Conservation (phyloP, 371 early-diverging fungal species). For the Rhizopus stolonifer region DNA sequence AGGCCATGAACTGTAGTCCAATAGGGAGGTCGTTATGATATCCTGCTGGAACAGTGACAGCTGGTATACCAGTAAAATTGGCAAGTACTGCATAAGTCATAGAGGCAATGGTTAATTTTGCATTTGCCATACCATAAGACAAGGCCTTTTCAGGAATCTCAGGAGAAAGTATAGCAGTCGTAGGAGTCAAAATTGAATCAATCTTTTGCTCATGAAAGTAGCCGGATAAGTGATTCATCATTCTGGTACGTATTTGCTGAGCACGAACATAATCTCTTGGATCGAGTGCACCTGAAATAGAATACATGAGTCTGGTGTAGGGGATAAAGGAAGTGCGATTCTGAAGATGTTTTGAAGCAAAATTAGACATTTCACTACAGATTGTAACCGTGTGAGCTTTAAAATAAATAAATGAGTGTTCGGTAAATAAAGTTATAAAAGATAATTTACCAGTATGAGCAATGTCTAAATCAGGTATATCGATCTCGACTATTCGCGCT, state of each 20-base stretch:
- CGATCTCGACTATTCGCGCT: constrained; percentile 62
- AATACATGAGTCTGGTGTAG: constrained; percentile 37
- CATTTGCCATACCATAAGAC: constrained; percentile 56
- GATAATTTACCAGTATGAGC: constrained; percentile 27
- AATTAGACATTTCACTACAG: constrained; percentile 58
- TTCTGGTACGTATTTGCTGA: constrained; percentile 59
- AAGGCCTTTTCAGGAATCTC: constrained; percentile 48
- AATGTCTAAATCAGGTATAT: constrained; percentile 64
- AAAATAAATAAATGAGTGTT: neutral
- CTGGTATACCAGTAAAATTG: constrained; percentile 74
- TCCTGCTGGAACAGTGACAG: constrained; percentile 64
- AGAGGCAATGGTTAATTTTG: constrained; percentile 40
- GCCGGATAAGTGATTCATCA: constrained; percentile 50
- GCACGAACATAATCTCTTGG: constrained; percentile 54
- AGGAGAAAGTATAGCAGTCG: constrained; percentile 62
- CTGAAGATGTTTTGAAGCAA: constrained; percentile 23
- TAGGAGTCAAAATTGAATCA: constrained; percentile 59
- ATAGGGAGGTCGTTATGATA: constrained; percentile 61
- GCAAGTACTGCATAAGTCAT: constrained; percentile 65
- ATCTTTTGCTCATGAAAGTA: constrained; percentile 48
- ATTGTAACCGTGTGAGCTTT: constrained; percentile 69
- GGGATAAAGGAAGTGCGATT: constrained; percentile 25
- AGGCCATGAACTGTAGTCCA: constrained; percentile 69
- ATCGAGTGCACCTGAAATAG: constrained; percentile 17
- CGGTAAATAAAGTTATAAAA: neutral